phyloP scores from a whole-genome alignment of 768 basidiomycete species.

The Amanita phalloides region DNA sequence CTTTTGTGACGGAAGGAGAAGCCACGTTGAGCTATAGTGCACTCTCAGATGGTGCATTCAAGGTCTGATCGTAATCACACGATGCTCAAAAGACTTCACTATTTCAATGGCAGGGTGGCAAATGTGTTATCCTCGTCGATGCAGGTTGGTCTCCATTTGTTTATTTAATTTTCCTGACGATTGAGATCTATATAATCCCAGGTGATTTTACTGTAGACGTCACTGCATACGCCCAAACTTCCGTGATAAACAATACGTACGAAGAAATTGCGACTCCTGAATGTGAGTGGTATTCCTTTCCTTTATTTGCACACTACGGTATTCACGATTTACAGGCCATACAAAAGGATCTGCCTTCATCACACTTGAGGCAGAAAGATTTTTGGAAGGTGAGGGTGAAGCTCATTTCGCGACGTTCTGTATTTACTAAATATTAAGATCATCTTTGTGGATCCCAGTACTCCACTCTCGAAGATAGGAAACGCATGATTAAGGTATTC shows the following conservation, averaged over 20 bases:
- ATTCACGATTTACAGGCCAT: conserved; percentile 17
- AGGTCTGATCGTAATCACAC: conserved; percentile 10
- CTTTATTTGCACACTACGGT: not conserved
- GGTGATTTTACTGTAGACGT: conserved; percentile 37
- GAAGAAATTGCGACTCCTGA: conserved; percentile 28
- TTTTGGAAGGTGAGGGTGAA: conserved; percentile 19
- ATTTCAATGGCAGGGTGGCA: conserved; percentile 6
- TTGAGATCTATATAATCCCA: not conserved
- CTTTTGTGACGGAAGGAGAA: conserved; percentile 47
- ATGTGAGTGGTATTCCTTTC: conserved; percentile 13
- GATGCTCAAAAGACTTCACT: not conserved
- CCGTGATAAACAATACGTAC: conserved; percentile 12
- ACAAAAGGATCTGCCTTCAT: conserved; percentile 32
- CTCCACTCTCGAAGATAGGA: conserved; percentile 22
- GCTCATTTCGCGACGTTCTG: not conserved
- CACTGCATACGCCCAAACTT: conserved; percentile 26
- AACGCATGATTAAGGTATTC: conserved; percentile 24
- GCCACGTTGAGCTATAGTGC: conserved; percentile 40
- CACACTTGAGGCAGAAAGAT: conserved; percentile 20
- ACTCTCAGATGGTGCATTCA: conserved; percentile 20
- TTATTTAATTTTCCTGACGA: not conserved
- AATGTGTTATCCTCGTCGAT: conserved; percentile 32
- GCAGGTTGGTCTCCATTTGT: conserved; percentile 16
- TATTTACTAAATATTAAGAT: conserved; percentile 13
- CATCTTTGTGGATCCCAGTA: conserved; percentile 14